Conservation (phyloP, 306 rosid genomes). For the Lathyrus aphaca region DNA sequence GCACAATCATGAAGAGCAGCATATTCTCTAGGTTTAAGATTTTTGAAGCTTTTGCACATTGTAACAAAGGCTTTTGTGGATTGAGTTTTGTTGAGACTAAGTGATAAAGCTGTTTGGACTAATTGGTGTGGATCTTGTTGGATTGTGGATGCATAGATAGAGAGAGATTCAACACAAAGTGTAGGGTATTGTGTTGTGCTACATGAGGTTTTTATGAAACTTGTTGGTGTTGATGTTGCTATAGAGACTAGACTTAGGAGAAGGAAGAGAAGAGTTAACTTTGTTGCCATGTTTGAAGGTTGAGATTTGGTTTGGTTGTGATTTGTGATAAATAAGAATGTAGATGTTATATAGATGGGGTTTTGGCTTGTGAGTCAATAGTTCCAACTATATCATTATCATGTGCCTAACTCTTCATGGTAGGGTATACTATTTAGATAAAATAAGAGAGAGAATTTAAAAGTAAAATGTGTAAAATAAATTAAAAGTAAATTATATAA, state of each 20-base stretch:
- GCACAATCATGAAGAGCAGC: constrained; percentile 47
- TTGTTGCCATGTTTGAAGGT: constrained; percentile 28
- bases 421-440: neutral
- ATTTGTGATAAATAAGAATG: neutral
- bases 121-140: constrained; percentile 46
- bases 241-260: neutral
- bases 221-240: neutral
- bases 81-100: constrained; percentile 40
- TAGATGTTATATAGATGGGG: constrained; percentile 20
- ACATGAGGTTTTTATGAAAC: constrained; percentile 49
- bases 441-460: too few species aligned
- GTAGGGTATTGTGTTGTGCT: constrained; percentile 45
- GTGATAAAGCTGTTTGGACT: constrained; percentile 47
- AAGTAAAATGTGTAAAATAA: too few species aligned
- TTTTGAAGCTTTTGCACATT: constrained; percentile 36
- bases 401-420: neutral
- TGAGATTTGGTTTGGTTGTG: neutral
- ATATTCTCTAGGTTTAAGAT: constrained; percentile 36
- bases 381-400: constrained; percentile 12
- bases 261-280: neutral
- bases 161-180: constrained; percentile 42
- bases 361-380: neutral
- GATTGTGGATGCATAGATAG: constrained; percentile 43
- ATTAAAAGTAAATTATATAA: too few species aligned
- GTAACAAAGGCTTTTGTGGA: constrained; percentile 40